Percentiles rank a stretch among this genome's conserved stretches.
These are phyloP conservation scores for Carex parvula DNA, from an alignment of 176 grass and related monocot genomes.

Conservation along the genomic window DNA sequence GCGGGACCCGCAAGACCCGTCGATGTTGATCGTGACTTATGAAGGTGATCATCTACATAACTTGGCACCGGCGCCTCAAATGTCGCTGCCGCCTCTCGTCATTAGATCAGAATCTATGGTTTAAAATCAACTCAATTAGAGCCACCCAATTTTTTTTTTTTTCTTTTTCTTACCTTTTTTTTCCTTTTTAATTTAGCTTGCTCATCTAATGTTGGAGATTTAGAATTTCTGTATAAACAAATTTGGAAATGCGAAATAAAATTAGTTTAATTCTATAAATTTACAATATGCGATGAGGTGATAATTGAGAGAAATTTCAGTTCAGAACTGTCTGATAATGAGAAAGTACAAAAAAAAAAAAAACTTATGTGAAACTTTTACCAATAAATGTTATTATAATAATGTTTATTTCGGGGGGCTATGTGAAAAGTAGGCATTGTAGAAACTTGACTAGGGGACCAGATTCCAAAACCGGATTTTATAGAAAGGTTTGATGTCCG, in stretches of 20 bases:
- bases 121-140: neutral
- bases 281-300: neutral
- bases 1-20: conserved; percentile 43
- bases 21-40: conserved; percentile 65
- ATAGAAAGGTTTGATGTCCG: conserved; percentile 21
- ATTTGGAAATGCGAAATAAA: conserved; percentile 20
- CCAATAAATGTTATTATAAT: neutral
- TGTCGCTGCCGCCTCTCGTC: neutral
- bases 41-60: conserved; percentile 54
- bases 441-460: conserved; percentile 3
- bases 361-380: neutral
- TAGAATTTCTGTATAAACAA: conserved; percentile 26
- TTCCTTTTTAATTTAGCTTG: conserved; percentile 15
- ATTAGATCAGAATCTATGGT: conserved; percentile 21
- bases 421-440: neutral
- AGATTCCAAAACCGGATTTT: neutral
- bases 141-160: neutral
- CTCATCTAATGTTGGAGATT: conserved; percentile 9
- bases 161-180: neutral
- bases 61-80: neutral
- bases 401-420: neutral
- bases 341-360: neutral
- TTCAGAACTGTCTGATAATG: neutral
- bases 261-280: neutral
- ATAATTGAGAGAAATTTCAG: neutral